These are phyloP conservation scores for Nicotiana paniculata DNA, from an alignment of 257 asterid genomes.

Conservation along the genomic window DNA sequence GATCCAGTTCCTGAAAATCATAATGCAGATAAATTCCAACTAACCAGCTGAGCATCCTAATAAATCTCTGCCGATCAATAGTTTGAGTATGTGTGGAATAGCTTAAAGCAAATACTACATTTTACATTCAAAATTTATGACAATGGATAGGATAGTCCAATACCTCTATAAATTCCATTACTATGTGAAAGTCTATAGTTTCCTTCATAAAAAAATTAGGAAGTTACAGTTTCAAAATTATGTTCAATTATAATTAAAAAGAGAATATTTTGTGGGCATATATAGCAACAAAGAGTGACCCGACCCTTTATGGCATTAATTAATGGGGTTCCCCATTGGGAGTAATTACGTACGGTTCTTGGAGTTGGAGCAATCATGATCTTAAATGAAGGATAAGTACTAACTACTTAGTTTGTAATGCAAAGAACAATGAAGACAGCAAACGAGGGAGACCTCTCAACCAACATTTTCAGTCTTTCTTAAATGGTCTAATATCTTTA, in stretches of 20 bases:
- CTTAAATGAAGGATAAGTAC: neutral
- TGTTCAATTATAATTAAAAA: neutral
- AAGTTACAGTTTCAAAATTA: neutral
- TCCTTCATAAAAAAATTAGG: neutral
- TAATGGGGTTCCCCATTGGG: neutral
- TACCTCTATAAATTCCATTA: too few species aligned
- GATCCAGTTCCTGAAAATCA: too few species aligned
- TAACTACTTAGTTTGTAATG: neutral
- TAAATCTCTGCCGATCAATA: neutral
- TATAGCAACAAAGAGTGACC: neutral
- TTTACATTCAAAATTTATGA: too few species aligned
- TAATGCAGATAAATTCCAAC: too few species aligned
- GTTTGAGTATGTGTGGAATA: too few species aligned
- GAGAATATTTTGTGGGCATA: neutral
- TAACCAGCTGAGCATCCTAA: neutral
- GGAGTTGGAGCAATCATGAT: neutral
- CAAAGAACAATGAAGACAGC: neutral
- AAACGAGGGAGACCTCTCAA: conserved; percentile 2
- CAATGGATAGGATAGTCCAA: too few species aligned
- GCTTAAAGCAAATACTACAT: too few species aligned
- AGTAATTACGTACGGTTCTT: neutral
- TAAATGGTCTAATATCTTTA: neutral
- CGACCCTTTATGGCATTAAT: neutral
- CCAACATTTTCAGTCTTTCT: neutral
- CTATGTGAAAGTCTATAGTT: too few species aligned